phyloP scores from a whole-genome alignment of 2,329 filamentous ascomycete species.

The Arachnopeziza araneosa region DNA sequence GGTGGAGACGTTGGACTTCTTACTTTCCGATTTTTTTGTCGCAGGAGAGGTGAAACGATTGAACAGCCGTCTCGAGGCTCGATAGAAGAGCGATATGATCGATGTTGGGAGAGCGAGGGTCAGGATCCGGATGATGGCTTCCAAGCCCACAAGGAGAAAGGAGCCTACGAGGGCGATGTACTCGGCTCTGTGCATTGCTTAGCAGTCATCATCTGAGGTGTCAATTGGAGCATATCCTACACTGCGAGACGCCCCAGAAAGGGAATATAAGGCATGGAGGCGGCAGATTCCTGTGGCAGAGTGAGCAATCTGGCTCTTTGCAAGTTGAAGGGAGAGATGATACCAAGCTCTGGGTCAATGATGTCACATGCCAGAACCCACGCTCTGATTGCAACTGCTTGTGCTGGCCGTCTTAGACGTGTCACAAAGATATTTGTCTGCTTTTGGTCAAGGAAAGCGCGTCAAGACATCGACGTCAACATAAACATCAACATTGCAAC shows the following conservation, averaged over 20 bases:
- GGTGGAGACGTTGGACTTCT: constrained; percentile 65
- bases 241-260: constrained; percentile 38
- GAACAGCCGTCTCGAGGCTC: constrained; percentile 75
- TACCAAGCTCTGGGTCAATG: background rate
- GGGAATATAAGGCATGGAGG: constrained; percentile 34
- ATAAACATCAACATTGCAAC: background rate
- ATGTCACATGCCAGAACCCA: constrained; percentile 14
- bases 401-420: too few species aligned
- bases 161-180: constrained; percentile 84
- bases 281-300: background rate
- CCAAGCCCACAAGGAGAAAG: constrained; percentile 74
- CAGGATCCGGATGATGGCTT: constrained; percentile 76
- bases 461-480: too few species aligned
- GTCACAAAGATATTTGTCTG: background rate
- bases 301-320: too few species aligned
- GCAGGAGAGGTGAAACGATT: constrained; percentile 69
- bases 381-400: too few species aligned
- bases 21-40: constrained; percentile 60
- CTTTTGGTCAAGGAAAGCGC: too few species aligned
- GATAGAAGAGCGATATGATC: constrained; percentile 77
- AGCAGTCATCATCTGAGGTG: constrained; percentile 3
- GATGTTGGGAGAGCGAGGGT: constrained; percentile 85
- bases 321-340: background rate
- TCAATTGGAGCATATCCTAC: constrained; percentile 20
- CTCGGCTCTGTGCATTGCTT: constrained; percentile 54